phyloP scores from a whole-genome alignment of 1,284 basidiomycete species.

The Irpex rosettiformis region DNA sequence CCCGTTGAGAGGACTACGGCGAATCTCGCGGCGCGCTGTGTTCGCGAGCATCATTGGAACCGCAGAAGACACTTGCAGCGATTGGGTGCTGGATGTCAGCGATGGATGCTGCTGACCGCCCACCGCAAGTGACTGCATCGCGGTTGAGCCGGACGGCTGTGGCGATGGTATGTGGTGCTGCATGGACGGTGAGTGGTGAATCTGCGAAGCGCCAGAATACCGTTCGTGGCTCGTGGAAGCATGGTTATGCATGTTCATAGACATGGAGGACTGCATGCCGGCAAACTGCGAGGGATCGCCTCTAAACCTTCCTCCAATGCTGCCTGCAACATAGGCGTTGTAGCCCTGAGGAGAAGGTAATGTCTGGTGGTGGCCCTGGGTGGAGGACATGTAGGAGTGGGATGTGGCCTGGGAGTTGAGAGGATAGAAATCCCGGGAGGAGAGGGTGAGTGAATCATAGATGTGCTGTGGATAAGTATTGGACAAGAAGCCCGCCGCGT shows the following conservation, averaged over 20 bases:
- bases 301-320: constrained; percentile 13
- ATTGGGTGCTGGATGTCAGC: constrained; percentile 4
- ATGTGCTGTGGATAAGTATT: constrained; percentile 15
- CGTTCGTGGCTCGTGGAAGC: constrained; percentile 8
- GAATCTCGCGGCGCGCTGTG: constrained; percentile 19
- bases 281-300: constrained; percentile 5
- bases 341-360: constrained; percentile 6
- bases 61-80: constrained; percentile 7
- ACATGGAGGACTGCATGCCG: constrained; percentile 6
- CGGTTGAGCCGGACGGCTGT: constrained; percentile 1
- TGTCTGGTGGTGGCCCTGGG: constrained; percentile 2
- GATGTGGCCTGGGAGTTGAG: constrained; percentile 8
- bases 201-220: constrained; percentile 2
- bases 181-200: constrained; percentile 8
- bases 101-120: background rate
- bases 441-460: constrained; percentile 14
- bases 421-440: constrained; percentile 15
- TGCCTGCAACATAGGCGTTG: constrained; percentile 5
- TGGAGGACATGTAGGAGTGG: constrained; percentile 11
- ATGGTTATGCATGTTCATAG: constrained; percentile 1
- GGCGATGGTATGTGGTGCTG: background rate
- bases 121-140: background rate
- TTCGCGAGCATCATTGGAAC: constrained; percentile 12
- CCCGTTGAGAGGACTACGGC: constrained; percentile 17
- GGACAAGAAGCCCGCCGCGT: constrained; percentile 14